Base-by-base conservation (phyloP, 164 flowering plant genomes). In the Piper longum region DNA sequence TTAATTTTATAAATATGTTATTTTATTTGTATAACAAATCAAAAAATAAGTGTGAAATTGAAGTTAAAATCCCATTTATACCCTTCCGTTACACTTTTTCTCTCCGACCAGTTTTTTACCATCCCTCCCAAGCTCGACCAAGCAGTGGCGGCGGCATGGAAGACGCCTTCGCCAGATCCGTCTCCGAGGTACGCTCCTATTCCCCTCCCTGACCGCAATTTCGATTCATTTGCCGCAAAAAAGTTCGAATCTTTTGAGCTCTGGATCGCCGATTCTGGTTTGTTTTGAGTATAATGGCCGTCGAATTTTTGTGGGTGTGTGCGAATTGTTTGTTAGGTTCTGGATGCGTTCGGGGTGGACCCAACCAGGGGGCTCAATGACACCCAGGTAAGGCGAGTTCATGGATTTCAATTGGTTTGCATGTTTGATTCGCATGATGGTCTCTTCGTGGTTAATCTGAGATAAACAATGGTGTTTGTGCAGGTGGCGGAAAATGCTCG, bases 161-260 rank as follows among this genome's bases (percentile, higher is more conserved):
- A 55, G 88, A 87, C 73, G 95, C 97, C 4, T 86, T 67, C 61
- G 95, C 95, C 59, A 82, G 92, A 90, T 90, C 97, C 57, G 83
- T 77, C 19, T 0, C 78, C 36, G 97, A 90, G 87, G 97, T 89
- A 73, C 48, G 42, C 43, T 44, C 39, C 42, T 61, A 18, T 4
- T 59, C 14, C 12, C n/a, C 48, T 8, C 16, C 18, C 41, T 4
- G 18, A 12, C 12, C 18, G 26, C 36, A 13, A 61, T 61, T 55
- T 36, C 12, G 26, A 60, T 36, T 16, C 5, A 26, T 16, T 41
- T 16, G 41, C 1, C 18, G 55, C 51, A 26, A 5, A 14, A 7
- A 48, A 17, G 4, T 18, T 57, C 36, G 4, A 56, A 54, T n/a
- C 11, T 2, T 7, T 52, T 6, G 4, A 45, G 6, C 14, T 18